Conservation (phyloP, 1,284 basidiomycete genomes). For the Trichosporon ovoides region DNA sequence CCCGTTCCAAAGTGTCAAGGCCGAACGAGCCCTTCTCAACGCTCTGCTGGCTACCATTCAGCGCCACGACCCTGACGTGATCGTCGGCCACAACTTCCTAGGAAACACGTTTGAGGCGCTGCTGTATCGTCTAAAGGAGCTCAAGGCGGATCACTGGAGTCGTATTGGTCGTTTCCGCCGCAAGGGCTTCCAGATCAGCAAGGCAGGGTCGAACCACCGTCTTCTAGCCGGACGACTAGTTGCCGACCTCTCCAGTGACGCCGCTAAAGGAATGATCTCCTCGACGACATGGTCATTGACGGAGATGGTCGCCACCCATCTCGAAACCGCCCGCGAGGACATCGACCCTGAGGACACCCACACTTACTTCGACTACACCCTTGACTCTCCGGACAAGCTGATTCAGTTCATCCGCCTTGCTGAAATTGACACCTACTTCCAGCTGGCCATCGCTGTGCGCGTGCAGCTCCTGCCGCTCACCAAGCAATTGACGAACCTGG, state of each 20-base stretch:
- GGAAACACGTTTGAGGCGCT: constrained; percentile 86
- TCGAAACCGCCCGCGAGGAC: constrained; percentile 78
- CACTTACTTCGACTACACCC: constrained; percentile 78
- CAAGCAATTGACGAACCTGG: constrained; percentile 91
- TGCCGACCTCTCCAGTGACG: constrained; percentile 89
- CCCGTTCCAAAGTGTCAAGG: constrained; percentile 68
- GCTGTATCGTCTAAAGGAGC: constrained; percentile 82
- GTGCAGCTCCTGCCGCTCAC: constrained; percentile 87
- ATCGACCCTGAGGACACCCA: constrained; percentile 95
- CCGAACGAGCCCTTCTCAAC: constrained; percentile 81
- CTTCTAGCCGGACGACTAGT: constrained; percentile 81
- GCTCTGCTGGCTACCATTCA: constrained; percentile 75
- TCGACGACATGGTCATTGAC: constrained; percentile 97
- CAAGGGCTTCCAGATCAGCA: constrained; percentile 63
- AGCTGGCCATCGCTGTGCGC: constrained; percentile 88
- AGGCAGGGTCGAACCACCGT: constrained; percentile 76
- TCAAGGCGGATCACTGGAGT: constrained; percentile 89
- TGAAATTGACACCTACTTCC: constrained; percentile 89
- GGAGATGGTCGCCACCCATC: constrained; percentile 89
- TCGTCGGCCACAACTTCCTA: constrained; percentile 91
- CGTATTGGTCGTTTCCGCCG: constrained; percentile 87
- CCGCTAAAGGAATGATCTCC: constrained; percentile 95
- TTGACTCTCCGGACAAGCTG: constrained; percentile 71
- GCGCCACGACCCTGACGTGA: constrained; percentile 87
- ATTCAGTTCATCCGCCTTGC: constrained; percentile 86